A percentile compares a stretch with the other conserved stretches of the same genome.
phyloP scores from a whole-genome alignment of 768 basidiomycete genomes.

The Trametes cingulata region DNA sequence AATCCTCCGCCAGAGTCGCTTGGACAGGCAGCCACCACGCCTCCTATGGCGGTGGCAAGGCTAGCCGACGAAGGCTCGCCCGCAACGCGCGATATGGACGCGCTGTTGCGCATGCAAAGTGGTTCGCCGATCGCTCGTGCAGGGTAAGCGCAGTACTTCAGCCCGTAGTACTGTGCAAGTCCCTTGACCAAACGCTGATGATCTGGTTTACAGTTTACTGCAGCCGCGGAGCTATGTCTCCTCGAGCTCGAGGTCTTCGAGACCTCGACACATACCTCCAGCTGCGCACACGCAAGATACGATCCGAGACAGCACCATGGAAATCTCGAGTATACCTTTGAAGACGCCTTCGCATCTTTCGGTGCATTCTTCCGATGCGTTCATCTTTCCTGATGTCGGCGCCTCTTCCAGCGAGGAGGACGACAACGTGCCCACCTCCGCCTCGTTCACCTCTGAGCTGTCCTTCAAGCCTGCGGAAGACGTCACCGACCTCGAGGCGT shows the following conservation, averaged over 20 bases:
- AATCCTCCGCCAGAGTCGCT: background rate
- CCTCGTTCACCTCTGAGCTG: conserved; percentile 15
- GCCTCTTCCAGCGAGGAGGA: conserved; percentile 5
- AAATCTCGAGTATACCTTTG: conserved; percentile 53
- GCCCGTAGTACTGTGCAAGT: too few relatives aligned
- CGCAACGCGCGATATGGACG: conserved; percentile 11
- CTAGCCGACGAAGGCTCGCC: conserved; percentile 3
- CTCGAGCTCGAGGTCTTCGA: conserved; percentile 26
- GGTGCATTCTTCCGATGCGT: conserved; percentile 33
- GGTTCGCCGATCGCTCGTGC: conserved; percentile 16
- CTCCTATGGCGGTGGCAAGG: background rate
- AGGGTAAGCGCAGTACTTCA: background rate
- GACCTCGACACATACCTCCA: conserved; percentile 19
- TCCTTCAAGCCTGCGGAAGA: conserved; percentile 21
- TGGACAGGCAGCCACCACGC: background rate
- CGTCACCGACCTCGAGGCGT: conserved; percentile 24
- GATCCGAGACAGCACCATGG: conserved; percentile 67
- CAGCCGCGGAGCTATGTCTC: conserved; percentile 52
- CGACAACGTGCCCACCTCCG: conserved; percentile 6
- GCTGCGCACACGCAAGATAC: conserved; percentile 57
- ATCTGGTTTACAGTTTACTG: conserved; percentile 47
- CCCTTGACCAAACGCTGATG: background rate
- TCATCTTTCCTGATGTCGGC: conserved; percentile 40
- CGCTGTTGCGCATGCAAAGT: conserved; percentile 13
- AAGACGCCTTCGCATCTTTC: conserved; percentile 25